Evolutionary conservation across 805 yeast genomes (phyloP).

Genomic region (Cyberlindnera mrakii): DNA sequence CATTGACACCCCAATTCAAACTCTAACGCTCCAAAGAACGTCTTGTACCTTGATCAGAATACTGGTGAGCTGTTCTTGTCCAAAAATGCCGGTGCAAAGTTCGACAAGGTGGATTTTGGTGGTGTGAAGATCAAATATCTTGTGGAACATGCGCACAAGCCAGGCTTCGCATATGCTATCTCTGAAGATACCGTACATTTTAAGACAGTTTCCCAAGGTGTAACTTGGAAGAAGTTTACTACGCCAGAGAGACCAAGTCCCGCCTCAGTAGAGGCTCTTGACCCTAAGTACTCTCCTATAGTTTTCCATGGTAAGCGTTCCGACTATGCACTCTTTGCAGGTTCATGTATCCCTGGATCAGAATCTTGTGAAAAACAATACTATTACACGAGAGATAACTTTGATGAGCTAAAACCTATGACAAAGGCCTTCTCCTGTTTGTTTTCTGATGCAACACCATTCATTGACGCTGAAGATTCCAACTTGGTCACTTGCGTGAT

Average conservation of each 20-base stretch:
- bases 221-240: constrained; percentile 33
- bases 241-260: constrained; percentile 25
- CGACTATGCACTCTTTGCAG: constrained; percentile 32
- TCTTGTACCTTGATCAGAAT: constrained; percentile 16
- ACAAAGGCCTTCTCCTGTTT: constrained; percentile 29
- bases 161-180: constrained; percentile 33
- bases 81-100: constrained; percentile 39
- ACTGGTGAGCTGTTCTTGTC: constrained; percentile 36
- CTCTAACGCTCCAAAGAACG: constrained; percentile 10
- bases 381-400: constrained; percentile 41
- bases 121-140: constrained; percentile 27
- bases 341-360: constrained; percentile 27
- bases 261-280: constrained; percentile 19
- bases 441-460: constrained; percentile 24
- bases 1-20: background rate
- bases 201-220: constrained; percentile 36
- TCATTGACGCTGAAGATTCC: constrained; percentile 18
- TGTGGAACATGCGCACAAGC: constrained; percentile 33
- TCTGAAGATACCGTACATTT: constrained; percentile 29
- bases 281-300: constrained; percentile 21
- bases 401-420: constrained; percentile 28
- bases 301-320: constrained; percentile 34
- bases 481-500: constrained; percentile 38
- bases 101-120: constrained; percentile 34
- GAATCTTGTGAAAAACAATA: constrained; percentile 30